Conservation (phyloP, 2,329 filamentous ascomycete species). For the Hirsutella minnesotensis region DNA sequence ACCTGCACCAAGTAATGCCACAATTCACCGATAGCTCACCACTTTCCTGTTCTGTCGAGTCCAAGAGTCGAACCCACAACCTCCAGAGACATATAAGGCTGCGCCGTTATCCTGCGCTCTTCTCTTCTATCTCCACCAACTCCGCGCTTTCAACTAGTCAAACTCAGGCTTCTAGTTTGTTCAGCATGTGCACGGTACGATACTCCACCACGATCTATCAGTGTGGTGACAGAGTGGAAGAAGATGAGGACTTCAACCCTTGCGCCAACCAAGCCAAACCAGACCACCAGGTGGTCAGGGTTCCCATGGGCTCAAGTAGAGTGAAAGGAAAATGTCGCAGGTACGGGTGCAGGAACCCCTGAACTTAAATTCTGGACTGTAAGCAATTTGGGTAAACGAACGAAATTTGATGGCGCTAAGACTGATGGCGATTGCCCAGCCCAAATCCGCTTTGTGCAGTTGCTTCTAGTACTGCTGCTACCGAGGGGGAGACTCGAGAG, state of each 20-base stretch:
- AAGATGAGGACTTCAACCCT: neutral
- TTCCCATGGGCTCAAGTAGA: neutral
- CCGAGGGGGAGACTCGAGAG: too few species aligned
- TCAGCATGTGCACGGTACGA: neutral
- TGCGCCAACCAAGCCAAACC: neutral
- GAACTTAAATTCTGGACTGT: neutral
- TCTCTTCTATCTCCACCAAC: too few species aligned
- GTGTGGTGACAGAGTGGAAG: neutral
- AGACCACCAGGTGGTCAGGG: neutral
- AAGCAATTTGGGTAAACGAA: neutral
- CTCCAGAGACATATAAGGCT: too few species aligned
- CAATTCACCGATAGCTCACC: too few species aligned
- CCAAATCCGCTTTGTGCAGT: too few species aligned
- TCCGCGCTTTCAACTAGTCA: too few species aligned
- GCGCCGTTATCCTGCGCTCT: too few species aligned
- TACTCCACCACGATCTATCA: neutral
- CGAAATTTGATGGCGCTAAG: neutral
- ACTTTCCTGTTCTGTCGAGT: too few species aligned
- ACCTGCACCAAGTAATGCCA: too few species aligned
- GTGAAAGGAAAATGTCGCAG: neutral
- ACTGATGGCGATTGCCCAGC: neutral
- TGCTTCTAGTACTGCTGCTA: too few species aligned
- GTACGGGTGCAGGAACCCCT: neutral
- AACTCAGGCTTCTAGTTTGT: too few species aligned
- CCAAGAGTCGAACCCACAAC: too few species aligned